Evolutionary conservation across 495 filamentous ascomycete genomes (phyloP), one percentile per base, ranked within the genome.

Genomic region (Tuber umbilicatum): DNA sequence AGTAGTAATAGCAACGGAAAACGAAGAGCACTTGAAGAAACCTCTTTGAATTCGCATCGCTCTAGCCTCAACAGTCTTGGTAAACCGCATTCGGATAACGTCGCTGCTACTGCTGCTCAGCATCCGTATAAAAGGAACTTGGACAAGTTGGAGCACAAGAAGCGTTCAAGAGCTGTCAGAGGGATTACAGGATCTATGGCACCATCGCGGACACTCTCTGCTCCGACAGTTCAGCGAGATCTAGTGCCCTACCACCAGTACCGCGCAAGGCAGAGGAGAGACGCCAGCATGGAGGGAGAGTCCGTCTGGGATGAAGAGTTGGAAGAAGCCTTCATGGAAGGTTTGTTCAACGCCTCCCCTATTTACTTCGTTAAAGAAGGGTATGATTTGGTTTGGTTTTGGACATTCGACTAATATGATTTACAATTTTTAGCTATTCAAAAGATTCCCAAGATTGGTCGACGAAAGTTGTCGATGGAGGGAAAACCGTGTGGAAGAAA

Each of bases 291-390:
- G 77, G 78, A 80, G 37, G 80, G 77, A 1, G 81, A 82, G 27
- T 81, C 81, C 19, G 81, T 91, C 78, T 98, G 94, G 94, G 91
- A 93, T 7, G 90, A 94, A 76, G 85, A 90, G 76, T 84, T 97
- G 23, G 95, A 99, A 83, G 87, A 90, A 82, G 91, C 92, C 27
- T 98, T 99, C 81, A 90, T 95, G 81, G 91, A 93, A 84, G 94
- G 95, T 97, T 85, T 85, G 87, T 78, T 43, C 69, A 35, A 4
- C 31, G 35, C 23, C 39, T 64, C 67, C 37, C 12, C 38, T 78
- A 41, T 74, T 68, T 71, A 45, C 73, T 73, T 72, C 27, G 73
- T 76, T 40, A 14, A 64, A 35, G 27, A 35, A 31, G 27, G 50
- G 12, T 31, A 60, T 27, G n/a, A 10, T 4, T 41, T 38, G 16